Base-by-base conservation (phyloP, 2,329 filamentous ascomycete species). In the Monilinia laxa region DNA sequence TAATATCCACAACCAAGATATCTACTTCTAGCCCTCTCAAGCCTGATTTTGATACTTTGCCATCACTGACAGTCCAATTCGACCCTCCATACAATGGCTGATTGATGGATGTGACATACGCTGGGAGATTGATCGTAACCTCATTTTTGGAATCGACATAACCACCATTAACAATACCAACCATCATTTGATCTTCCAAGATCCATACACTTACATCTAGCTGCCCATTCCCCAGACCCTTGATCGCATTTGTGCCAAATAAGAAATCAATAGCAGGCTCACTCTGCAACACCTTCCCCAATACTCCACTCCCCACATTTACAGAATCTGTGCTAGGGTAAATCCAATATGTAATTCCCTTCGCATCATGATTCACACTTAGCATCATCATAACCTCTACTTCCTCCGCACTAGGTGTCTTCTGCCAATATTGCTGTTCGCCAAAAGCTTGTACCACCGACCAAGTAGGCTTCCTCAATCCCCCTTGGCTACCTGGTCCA, bases 401-500 rank as follows among this genome's bases (percentile, higher is more conserved):
- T 71, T 84, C 83, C 0, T 70, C 75, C 0, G 73, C 71, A 3
- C 79, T 83, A 5, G 82, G 82, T 63, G 79, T 78, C 5, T 81
- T 73, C 11, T 70, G 67, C 82, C 83, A 85, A 4, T 78, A 66
- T 16, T 64, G 76, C 62, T 79, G 76, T 38, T 80, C 79, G 4
- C 77, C 81, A 71, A 84, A 85, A 0, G 78, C 81, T 72, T 84
- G 82, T 4, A 82, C 78, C 2, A 82, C 81, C 31, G 79, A 78
- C 83, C 83, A 85, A 23, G 81, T 76, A 0, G 79, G 76, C 71
- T 84, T 84, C 1, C 23, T 64, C 12, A 66, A 28, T 12, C 64
- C 64, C 4, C 71, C 70, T 47, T 71, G 71, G 3, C 71, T 70
- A 25, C 75, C 74, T 4, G 58, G 28, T 51, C 58, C 58, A 4